Evolutionary conservation across 2,329 filamentous ascomycete species (phyloP).

Genomic region (Clonostachys rosea): DNA sequence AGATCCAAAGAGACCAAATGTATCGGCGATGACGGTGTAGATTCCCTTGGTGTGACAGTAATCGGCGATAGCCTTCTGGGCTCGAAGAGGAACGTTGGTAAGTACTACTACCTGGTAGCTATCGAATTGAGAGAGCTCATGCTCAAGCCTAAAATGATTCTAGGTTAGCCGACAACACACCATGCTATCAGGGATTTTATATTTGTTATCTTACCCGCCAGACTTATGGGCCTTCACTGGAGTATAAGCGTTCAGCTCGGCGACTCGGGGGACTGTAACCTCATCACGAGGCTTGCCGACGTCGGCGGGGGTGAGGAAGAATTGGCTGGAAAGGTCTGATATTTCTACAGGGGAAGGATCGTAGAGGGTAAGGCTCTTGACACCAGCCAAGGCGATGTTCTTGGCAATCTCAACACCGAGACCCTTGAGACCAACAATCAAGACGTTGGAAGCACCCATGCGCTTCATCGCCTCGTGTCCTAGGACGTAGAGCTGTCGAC

Average conservation of each 20-base stretch:
- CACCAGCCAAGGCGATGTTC: slow-evolving; percentile 95
- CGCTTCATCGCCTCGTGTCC: slow-evolving; percentile 92
- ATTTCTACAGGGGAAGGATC: slow-evolving; percentile 82
- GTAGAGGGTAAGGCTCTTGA: slow-evolving; percentile 93
- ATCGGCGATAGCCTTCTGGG: slow-evolving; percentile 81
- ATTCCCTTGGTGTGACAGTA: slow-evolving; percentile 95
- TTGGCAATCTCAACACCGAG: slow-evolving; percentile 98
- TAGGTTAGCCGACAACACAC: slow-evolving; percentile 7
- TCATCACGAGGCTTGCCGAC: slow-evolving; percentile 88
- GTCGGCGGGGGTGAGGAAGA: slow-evolving; percentile 86
- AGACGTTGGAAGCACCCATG: slow-evolving; percentile 93
- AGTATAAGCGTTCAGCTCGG: slow-evolving; percentile 94
- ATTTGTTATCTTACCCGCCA: slow-evolving; percentile 30
- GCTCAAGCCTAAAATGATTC: slow-evolving; percentile 53
- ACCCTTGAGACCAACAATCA: slow-evolving; percentile 87
- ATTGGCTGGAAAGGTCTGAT: slow-evolving; percentile 91
- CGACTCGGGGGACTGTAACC: slow-evolving; percentile 82
- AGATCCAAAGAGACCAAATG: slow-evolving; percentile 88
- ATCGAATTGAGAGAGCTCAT: slow-evolving; percentile 77
- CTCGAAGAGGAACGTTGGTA: slow-evolving; percentile 74
- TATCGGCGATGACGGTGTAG: slow-evolving; percentile 82
- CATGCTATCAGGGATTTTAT: neutral
- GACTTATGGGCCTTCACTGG: slow-evolving; percentile 75
- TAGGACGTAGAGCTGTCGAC: slow-evolving; percentile 67
- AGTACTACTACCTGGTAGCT: slow-evolving; percentile 91